These are phyloP conservation scores for Phlebiopsis flavidoalba DNA, from an alignment of 768 basidiomycete genomes.

Conservation along the genomic window DNA sequence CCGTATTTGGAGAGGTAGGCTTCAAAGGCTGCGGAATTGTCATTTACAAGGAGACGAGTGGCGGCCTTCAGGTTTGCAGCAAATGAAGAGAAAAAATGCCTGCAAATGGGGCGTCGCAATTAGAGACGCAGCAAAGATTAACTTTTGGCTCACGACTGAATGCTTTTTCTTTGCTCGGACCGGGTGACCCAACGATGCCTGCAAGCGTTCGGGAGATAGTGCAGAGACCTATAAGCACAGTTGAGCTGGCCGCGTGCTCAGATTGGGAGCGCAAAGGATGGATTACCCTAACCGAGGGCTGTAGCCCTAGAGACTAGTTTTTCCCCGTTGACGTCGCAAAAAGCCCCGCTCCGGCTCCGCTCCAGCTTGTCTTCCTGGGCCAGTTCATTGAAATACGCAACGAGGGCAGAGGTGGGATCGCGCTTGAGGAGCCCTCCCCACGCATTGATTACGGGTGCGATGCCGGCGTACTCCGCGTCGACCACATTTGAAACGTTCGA, in stretches of 20 bases:
- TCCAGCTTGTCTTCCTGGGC: slow-evolving; percentile 16
- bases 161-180: not conserved
- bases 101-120: not conserved
- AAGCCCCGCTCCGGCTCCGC: not conserved
- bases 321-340: not conserved
- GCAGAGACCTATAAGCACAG: not conserved
- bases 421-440: slow-evolving; percentile 36
- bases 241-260: not conserved
- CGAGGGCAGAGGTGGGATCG: slow-evolving; percentile 27
- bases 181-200: too few relatives aligned
- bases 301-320: not conserved
- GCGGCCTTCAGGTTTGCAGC: not conserved
- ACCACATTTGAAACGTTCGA: slow-evolving; percentile 46
- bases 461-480: slow-evolving; percentile 38
- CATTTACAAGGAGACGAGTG: slow-evolving; percentile 22
- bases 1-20: slow-evolving; percentile 28
- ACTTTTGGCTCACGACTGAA: not conserved
- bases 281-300: not conserved
- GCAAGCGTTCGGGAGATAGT: not conserved
- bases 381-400: slow-evolving; percentile 49
- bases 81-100: not conserved
- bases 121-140: not conserved
- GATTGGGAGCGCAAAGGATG: not conserved
- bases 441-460: slow-evolving; percentile 24
- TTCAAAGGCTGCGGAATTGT: slow-evolving; percentile 33